A percentile compares a stretch with the other conserved stretches of the same genome.
phyloP scores from a whole-genome alignment of 73 alveolate genomes.

The Paramecium bursaria region DNA sequence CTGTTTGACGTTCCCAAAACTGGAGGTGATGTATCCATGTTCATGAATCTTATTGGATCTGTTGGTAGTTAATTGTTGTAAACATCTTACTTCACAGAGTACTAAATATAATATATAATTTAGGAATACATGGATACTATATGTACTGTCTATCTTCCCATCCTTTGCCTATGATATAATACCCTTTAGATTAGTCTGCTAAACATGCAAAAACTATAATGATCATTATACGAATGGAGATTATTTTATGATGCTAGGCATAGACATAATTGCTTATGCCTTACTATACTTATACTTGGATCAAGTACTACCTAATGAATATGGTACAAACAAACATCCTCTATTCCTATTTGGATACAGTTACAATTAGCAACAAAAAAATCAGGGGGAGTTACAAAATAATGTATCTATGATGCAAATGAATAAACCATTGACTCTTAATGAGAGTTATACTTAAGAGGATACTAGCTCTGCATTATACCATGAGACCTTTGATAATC shows the following conservation, averaged over 20 bases:
- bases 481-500: conserved; percentile 17
- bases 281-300: conserved; percentile 47
- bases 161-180: conserved; percentile 18
- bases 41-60: neutral
- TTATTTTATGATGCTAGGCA: neutral
- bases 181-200: conserved; percentile 1
- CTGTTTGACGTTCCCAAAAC: conserved; percentile 20
- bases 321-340: conserved; percentile 68
- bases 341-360: conserved; percentile 62
- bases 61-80: neutral
- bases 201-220: neutral
- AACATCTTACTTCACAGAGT: neutral
- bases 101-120: neutral
- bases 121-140: conserved; percentile 38
- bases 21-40: conserved; percentile 31
- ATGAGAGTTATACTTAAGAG: neutral
- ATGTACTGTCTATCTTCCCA: conserved; percentile 13
- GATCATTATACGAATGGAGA: neutral
- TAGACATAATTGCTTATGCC: conserved; percentile 30
- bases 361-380: conserved; percentile 1
- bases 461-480: conserved; percentile 44
- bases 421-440: too few species aligned
- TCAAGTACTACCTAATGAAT: conserved; percentile 70
- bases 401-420: neutral
- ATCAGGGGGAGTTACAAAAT: neutral